Evolutionary conservation across 2,329 filamentous ascomycete genomes (phyloP), one percentile per base, ranked within the genome.

Genomic region (Colletotrichum falcatum): DNA sequence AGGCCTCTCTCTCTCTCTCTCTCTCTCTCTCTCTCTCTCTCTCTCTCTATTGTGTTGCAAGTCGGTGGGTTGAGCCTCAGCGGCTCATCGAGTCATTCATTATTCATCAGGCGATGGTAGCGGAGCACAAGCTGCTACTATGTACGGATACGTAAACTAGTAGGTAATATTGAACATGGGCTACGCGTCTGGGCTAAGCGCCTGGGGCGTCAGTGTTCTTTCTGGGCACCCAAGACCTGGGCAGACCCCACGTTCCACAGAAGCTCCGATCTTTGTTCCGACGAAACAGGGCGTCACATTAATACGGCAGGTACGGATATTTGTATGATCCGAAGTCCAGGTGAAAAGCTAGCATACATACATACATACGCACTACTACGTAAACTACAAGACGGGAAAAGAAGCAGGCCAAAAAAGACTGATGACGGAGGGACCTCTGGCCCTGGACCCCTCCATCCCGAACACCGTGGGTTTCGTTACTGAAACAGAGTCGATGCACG

Each of bases 401-500:
- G 23, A 53, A 28, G 51, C n/a, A 54, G 54, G 18, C 30, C 4
- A 20, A 30, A 2, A 23, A 39, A 44, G 7, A 44, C 42, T 11
- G 42, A 14, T 30, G 14, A 23, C 23, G 54, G 42, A 48, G 54
- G 35, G 46, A 46, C 62, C 62, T 46, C 54, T 66, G 30, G 54
- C 44, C 67, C 49, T 44, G 42, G 51, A 51, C 44, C 67, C 67
- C 69, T 49, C 48, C 76, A 77, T 84, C 81, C 63, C 63, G 79
- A 79, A 86, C 84, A 76, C 76, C 75, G 79, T 77, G 75, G 75
- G 83, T 85, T 85, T 86, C 84, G 83, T 73, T 76, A 59, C 61
- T 81, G 81, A 84, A 83, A 85, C 83, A 76, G 73, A 72, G 65
- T 72, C 74, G 75, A 75, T 73, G 75, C 76, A 77, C 72, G 70